Conservation (phyloP, 1,139 yeast genomes). For the Diutina neorugosa region DNA sequence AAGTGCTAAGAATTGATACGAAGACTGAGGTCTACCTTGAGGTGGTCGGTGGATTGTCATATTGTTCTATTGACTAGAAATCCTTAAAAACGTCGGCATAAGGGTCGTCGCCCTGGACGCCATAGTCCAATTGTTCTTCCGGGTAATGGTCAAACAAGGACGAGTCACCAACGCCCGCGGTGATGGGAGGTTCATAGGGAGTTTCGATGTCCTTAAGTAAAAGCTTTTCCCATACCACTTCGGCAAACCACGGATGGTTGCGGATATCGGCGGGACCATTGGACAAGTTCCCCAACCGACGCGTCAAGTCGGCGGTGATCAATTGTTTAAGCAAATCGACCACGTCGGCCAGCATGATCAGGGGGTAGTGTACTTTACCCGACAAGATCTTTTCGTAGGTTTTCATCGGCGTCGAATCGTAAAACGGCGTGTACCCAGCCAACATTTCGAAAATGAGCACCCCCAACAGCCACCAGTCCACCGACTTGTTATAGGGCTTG, state of each 20-base stretch:
- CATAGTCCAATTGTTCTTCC: constrained; percentile 46
- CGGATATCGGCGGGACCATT: constrained; percentile 48
- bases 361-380: constrained; percentile 40
- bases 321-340: constrained; percentile 36
- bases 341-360: constrained; percentile 39
- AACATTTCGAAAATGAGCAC: constrained; percentile 49
- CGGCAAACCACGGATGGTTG: constrained; percentile 46
- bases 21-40: too few relatives aligned
- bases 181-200: constrained; percentile 53
- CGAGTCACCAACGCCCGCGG: constrained; percentile 52
- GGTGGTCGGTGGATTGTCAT: too few relatives aligned
- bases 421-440: constrained; percentile 52
- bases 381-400: constrained; percentile 47
- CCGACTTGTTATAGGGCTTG: constrained; percentile 49
- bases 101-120: constrained; percentile 31
- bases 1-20: too few relatives aligned
- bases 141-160: constrained; percentile 51
- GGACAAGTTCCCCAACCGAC: constrained; percentile 44
- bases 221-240: constrained; percentile 49
- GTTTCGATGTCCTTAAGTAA: constrained; percentile 48
- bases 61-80: constrained; percentile 17
- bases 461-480: constrained; percentile 58
- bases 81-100: constrained; percentile 38
- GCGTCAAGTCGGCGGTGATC: constrained; percentile 43
- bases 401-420: constrained; percentile 50